A percentile compares a stretch with the other conserved stretches of the same genome.
phyloP scores from a whole-genome alignment of 2,329 filamentous ascomycete species.

The Diaporthe longicolla region DNA sequence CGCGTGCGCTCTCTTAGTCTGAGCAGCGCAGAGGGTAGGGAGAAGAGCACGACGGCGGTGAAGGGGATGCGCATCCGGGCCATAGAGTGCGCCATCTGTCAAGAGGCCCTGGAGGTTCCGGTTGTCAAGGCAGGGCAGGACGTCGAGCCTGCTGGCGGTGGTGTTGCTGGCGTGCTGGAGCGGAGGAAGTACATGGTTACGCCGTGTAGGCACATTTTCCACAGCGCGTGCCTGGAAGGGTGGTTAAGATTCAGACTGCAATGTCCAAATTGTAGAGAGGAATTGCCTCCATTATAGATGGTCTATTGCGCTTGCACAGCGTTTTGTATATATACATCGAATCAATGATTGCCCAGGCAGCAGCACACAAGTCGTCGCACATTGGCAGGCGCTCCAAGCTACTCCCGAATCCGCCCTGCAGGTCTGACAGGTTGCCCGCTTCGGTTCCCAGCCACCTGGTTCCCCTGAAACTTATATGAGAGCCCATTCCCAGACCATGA shows the following conservation, averaged over 20 bases:
- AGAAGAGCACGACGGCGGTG: conserved; percentile 48
- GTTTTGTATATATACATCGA: not conserved
- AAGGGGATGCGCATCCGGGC: conserved; percentile 55
- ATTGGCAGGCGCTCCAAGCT: not conserved
- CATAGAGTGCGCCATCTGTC: conserved; percentile 96
- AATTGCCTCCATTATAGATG: conserved; percentile 82
- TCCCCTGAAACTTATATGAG: no score
- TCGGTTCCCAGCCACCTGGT: not conserved
- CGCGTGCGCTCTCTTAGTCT: conserved; percentile 49
- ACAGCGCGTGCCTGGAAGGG: conserved; percentile 90
- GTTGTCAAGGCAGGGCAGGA: conserved; percentile 75
- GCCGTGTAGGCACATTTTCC: conserved; percentile 95
- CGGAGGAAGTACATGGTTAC: conserved; percentile 96
- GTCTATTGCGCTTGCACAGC: conserved; percentile 73
- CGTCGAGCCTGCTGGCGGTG: conserved; percentile 59
- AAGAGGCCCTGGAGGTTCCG: conserved; percentile 90
- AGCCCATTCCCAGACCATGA: not conserved
- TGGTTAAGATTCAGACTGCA: conserved; percentile 96
- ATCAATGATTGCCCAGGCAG: not conserved
- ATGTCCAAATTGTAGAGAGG: conserved; percentile 95
- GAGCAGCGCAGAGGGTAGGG: conserved; percentile 48
- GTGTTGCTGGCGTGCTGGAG: conserved; percentile 79
- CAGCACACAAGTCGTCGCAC: not conserved
- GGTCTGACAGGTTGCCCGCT: not conserved
- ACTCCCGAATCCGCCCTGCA: conserved; percentile 7